Base-by-base conservation (phyloP, 495 filamentous ascomycete genomes). In the Aspergillus saccharolyticus region DNA sequence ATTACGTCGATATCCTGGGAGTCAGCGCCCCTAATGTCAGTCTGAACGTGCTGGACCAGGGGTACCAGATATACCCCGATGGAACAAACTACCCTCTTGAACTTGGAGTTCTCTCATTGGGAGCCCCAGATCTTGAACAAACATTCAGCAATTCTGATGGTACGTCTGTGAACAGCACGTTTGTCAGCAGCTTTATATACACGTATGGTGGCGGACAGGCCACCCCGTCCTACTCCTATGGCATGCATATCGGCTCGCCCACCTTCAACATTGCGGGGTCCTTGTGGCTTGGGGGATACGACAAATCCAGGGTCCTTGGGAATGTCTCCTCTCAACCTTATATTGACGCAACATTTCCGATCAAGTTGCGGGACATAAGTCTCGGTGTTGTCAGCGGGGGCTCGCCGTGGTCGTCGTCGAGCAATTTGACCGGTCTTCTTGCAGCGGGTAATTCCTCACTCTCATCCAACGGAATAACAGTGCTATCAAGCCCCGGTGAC, bases 211-310 rank as follows among this genome's bases (percentile, higher is more conserved):
- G 25, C 4, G 25, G 25, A 4, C 25, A 28, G 25, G 25, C 17
- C 10, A 76, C 68, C 21, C 68, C 73, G 1, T 82, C 80, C 1
- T 77, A 76, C 45, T 81, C 79, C 9, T 82, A 72, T 53, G 73
- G 75, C 6, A 69, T 85, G 62, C 82, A 84, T 59, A 76, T 83
- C 43, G 81, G 82, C 8, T 79, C 79, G 3, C 77, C 63, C 3
- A 53, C 60, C 6, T 66, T 69, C 9, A 56, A 58, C 3, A 72
- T 79, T 55, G 54, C 67, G 6, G 78, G 73, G 1, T 80, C 74
- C 4, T 63, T 82, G 42, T 57, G 73, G 22, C 71, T 79, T 44
- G 81, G 81, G 4, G 80, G 81, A 0, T 84, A 79, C 62, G 78
- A 84, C 58, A 69, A 76, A 47, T 74, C 65, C 48, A 66, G 77